Conservation (phyloP, 1,139 yeast species). For the Meyerozyma sp. region DNA sequence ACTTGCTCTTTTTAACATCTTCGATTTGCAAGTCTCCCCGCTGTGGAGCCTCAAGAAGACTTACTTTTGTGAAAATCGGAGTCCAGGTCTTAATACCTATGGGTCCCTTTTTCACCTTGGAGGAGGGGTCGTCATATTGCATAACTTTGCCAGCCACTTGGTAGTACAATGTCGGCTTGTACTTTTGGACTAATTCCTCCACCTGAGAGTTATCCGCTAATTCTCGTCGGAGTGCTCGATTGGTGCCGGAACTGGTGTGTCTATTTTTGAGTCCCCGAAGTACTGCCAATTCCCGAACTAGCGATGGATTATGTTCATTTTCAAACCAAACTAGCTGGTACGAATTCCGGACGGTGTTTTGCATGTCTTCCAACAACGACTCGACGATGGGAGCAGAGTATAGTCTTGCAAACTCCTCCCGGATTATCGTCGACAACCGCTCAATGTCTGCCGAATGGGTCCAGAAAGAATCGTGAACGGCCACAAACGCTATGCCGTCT, state of each 20-base stretch:
- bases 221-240: conserved; percentile 7
- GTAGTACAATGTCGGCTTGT: conserved; percentile 20
- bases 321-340: conserved; percentile 33
- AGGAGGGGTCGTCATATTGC: conserved; percentile 6
- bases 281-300: conserved; percentile 12
- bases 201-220: conserved; percentile 4
- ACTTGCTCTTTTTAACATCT: conserved; percentile 27
- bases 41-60: conserved; percentile 23
- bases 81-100: conserved; percentile 6
- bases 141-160: conserved; percentile 2
- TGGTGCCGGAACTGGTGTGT: conserved; percentile 3
- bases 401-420: conserved; percentile 32
- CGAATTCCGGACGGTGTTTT: conserved; percentile 16
- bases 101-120: conserved; percentile 3
- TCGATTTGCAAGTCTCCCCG: conserved; percentile 30
- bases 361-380: conserved; percentile 22
- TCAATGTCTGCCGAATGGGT: conserved; percentile 32
- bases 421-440: conserved; percentile 17
- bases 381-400: conserved; percentile 24
- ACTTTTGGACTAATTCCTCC: conserved; percentile 11
- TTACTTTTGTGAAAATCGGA: conserved; percentile 20
- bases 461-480: conserved; percentile 46
- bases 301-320: conserved; percentile 13
- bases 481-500: conserved; percentile 23
- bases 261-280: conserved; percentile 7